Evolutionary conservation across 768 basidiomycete species (phyloP).

Genomic region (Saitozyma podzolica): DNA sequence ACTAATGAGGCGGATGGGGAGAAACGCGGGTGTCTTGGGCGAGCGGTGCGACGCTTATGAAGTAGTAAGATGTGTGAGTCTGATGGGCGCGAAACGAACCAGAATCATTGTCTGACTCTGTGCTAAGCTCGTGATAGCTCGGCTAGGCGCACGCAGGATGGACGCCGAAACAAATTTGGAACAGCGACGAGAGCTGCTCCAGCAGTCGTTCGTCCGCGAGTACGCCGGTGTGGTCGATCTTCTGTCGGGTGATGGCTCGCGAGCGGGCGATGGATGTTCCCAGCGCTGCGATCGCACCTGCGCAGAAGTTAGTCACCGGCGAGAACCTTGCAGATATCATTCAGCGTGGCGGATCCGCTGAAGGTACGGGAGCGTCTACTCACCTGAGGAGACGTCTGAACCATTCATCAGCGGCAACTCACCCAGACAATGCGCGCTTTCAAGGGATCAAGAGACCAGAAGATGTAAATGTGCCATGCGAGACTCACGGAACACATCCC

Average conservation of each 20-base stretch:
- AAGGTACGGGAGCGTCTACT: not conserved
- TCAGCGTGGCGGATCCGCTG: not conserved
- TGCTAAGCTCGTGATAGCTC: not conserved
- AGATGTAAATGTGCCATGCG: not conserved
- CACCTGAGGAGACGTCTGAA: constrained; percentile 23
- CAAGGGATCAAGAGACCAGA: too few relatives aligned
- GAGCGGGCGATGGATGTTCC: not conserved
- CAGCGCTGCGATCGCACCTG: constrained; percentile 22
- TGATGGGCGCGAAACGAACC: too few relatives aligned
- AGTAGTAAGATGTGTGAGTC: too few relatives aligned
- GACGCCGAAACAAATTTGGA: constrained; percentile 23
- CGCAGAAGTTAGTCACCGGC: not conserved
- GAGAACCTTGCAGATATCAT: too few relatives aligned
- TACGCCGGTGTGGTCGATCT: not conserved
- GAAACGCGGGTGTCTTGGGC: too few relatives aligned
- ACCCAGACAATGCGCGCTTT: not conserved
- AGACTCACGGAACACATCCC: constrained; percentile 43
- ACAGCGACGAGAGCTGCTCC: constrained; percentile 22
- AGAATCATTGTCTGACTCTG: too few relatives aligned
- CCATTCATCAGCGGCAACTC: constrained; percentile 2
- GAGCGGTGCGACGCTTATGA: too few relatives aligned
- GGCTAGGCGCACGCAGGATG: constrained; percentile 5
- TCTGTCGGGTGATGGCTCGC: not conserved
- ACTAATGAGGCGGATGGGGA: too few relatives aligned
- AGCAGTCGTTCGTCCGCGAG: constrained; percentile 21